A percentile compares a stretch with the other conserved stretches of the same genome.
These are phyloP conservation scores for Lolium rigidum DNA, from an alignment of 176 grass and related monocot genomes.

Conservation along the genomic window DNA sequence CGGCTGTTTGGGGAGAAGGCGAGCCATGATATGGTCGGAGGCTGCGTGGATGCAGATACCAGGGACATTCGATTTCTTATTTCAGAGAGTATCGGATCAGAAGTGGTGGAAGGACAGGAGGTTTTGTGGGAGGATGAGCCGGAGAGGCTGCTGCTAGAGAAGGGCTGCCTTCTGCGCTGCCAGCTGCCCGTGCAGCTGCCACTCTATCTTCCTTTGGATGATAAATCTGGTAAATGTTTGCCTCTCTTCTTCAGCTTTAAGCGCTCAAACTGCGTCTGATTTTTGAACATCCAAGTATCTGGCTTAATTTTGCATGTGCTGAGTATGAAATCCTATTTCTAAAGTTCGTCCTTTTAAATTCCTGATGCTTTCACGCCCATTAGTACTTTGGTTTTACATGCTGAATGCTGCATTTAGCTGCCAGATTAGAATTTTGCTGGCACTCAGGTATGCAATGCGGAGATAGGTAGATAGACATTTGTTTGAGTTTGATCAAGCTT, in stretches of 20 bases:
- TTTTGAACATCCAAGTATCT: background rate
- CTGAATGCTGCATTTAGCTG: background rate
- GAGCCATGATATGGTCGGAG: conserved; percentile 64
- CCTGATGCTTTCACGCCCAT: background rate
- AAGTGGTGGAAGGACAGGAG: conserved; percentile 44
- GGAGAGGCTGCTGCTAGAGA: conserved; percentile 72
- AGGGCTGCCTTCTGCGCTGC: conserved; percentile 79
- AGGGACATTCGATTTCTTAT: conserved; percentile 66
- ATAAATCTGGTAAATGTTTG: conserved; percentile 57
- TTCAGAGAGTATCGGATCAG: conserved; percentile 35
- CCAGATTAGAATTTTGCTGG: background rate
- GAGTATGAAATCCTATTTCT: conserved; percentile 3
- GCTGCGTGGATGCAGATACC: conserved; percentile 36
- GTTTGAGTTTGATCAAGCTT: background rate
- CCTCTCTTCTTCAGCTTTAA: background rate
- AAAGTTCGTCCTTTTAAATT: background rate
- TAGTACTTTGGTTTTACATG: conserved; percentile 1
- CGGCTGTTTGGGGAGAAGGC: conserved; percentile 50
- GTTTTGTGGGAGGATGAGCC: conserved; percentile 79
- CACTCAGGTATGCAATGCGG: background rate
- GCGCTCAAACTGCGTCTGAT: background rate
- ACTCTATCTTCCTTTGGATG: conserved; percentile 58
- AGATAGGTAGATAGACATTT: background rate
- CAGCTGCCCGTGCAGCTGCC: conserved; percentile 73
- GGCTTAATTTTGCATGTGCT: background rate